Base-by-base conservation (phyloP, 2,329 filamentous ascomycete species). In the Ceratocystis alfenasii region DNA sequence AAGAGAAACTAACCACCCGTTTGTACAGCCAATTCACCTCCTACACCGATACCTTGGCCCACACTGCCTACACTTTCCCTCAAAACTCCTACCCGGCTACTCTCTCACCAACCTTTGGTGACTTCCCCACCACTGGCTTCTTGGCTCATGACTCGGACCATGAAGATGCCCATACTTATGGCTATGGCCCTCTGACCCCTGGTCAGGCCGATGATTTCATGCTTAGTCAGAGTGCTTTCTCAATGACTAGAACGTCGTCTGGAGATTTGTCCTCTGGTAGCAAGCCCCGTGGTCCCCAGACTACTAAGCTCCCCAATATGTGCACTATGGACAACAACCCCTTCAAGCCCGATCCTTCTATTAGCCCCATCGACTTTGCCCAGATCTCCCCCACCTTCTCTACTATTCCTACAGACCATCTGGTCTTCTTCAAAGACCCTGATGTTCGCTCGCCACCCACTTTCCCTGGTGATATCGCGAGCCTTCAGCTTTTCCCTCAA, bases 401-500 rank as follows among this genome's bases (percentile, higher is more conserved):
- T 25, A 30, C 33, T 45, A 25, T 64, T 28, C 30, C 20, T 36
- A n/a, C 63, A 33, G 66, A 67, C 63, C 8, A 36, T 36, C 48
- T 67, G 46, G 48, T 63, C 17, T 63, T 57, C 63, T 48, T 67
- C 20, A 45, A 50, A 41, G 62, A 55, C 8, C n/a, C 62, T 25
- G 48, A 62, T 55, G 20, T 28, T 30, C 55, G 28, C 46, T 50
- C 50, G 5, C 62, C 66, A 20, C 46, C 59, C 60, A 48, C 57
- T 45, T 67, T 61, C 62, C 33, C 62, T 5, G 60, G 62, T 33
- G 63, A 65, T 25, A 65, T 65, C 8, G 44, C 50, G 15, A 65
- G 63, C 63, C 63, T 67, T 33, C 66, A 67, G 53, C 64, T 67
- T 28, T 67, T 62, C 50, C 55, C 45, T 12, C 62, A 62, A n/a